Percentiles rank a stretch among this genome's conserved stretches.
Conservation (phyloP, 371 early-diverging fungal genomes). For the Lichtheimia ornata region DNA sequence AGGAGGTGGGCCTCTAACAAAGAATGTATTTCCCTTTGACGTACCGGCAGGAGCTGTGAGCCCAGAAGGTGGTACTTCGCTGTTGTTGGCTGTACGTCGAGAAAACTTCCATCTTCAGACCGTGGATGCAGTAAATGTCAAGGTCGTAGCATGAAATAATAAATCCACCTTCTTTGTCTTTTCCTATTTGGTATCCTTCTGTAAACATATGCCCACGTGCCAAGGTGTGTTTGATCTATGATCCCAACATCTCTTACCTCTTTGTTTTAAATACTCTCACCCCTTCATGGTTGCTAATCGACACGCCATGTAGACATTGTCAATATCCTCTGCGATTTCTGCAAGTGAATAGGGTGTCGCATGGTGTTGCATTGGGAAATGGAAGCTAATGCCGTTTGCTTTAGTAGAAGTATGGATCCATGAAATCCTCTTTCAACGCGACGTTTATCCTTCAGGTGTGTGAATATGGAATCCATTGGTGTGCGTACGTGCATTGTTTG, state of each 20-base stretch:
- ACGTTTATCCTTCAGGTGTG: constrained; percentile 53
- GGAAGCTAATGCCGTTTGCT: neutral
- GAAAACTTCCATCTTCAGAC: constrained; percentile 21
- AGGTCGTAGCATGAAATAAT: constrained; percentile 11
- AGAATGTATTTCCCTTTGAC: constrained; percentile 23
- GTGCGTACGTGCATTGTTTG: neutral
- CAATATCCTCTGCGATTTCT: constrained; percentile 25
- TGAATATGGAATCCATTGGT: neutral
- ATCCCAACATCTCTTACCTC: neutral
- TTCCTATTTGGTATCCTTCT: too few species aligned
- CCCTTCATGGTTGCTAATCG: too few species aligned
- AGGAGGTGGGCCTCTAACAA: constrained; percentile 27
- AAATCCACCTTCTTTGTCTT: neutral
- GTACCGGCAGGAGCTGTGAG: constrained; percentile 29
- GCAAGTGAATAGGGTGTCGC: constrained; percentile 15
- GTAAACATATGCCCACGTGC: constrained; percentile 1
- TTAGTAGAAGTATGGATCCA: constrained; percentile 60
- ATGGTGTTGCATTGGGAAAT: neutral
- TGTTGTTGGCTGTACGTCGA: constrained; percentile 38
- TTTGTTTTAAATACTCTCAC: neutral
- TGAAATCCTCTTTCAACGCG: constrained; percentile 53
- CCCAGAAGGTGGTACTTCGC: constrained; percentile 17
- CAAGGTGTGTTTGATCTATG: constrained; percentile 4
- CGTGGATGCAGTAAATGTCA: constrained; percentile 34
- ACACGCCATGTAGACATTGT: constrained; percentile 8